A percentile compares a stretch with the other conserved stretches of the same genome.
phyloP scores from a whole-genome alignment of 768 basidiomycete species.

The Pleurotus tuber-regium region DNA sequence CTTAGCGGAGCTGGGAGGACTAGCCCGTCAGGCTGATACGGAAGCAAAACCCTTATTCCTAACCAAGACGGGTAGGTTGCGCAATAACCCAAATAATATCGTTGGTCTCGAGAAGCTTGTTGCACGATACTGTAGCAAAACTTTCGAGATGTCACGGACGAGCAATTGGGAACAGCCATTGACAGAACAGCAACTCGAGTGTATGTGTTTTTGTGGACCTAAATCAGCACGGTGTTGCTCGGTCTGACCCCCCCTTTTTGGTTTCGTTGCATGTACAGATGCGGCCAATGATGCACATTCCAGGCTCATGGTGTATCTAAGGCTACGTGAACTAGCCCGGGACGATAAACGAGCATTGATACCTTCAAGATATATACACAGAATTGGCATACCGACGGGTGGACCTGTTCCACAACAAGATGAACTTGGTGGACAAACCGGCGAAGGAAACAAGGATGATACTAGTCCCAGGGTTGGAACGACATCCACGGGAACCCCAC shows the following conservation, averaged over 20 bases:
- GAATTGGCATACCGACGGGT: constrained; percentile 6
- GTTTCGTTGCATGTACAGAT: constrained; percentile 21
- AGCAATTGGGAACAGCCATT: constrained; percentile 34
- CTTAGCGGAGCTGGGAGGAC: constrained; percentile 32
- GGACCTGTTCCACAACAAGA: constrained; percentile 5
- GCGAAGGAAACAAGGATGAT: neutral
- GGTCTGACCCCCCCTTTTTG: neutral
- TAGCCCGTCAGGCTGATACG: constrained; percentile 31
- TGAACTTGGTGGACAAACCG: constrained; percentile 9
- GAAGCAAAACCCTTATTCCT: neutral
- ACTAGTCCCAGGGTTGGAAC: neutral
- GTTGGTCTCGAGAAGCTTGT: constrained; percentile 4
- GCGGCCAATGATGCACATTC: constrained; percentile 38
- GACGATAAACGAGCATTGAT: constrained; percentile 12
- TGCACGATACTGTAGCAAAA: constrained; percentile 27
- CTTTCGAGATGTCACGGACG: constrained; percentile 28
- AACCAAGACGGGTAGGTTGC: neutral
- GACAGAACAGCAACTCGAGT: constrained; percentile 23
- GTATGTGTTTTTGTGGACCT: constrained; percentile 18
- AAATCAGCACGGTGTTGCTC: too few species aligned
- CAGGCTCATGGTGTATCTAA: constrained; percentile 26
- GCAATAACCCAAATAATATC: neutral
- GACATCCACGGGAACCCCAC: neutral
- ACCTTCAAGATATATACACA: constrained; percentile 4
- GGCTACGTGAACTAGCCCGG: constrained; percentile 25